Percentiles rank a stretch among this genome's conserved stretches.
Conservation (phyloP, 129 eudicot species). For the Deinandra increscens region DNA sequence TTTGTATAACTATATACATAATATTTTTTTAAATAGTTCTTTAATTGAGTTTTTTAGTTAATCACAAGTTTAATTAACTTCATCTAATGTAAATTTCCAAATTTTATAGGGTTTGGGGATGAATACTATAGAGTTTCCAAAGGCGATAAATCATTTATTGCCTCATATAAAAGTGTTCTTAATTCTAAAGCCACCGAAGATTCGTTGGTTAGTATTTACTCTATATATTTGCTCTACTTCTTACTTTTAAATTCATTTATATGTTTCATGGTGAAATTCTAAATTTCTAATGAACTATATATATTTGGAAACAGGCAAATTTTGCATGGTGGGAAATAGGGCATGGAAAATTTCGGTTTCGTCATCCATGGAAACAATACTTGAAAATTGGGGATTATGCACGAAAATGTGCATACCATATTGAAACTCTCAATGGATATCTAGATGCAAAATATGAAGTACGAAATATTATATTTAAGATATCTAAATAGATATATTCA, state of each 20-base stretch:
- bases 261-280: no score
- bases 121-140: conserved; percentile 39
- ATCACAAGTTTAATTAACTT: not conserved
- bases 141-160: conserved; percentile 37
- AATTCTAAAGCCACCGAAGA: conserved; percentile 59
- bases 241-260: not conserved
- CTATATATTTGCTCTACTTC: not conserved
- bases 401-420: conserved; percentile 69
- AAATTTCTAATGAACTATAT: conserved; percentile 6
- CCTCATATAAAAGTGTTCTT: conserved; percentile 48
- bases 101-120: conserved; percentile 51
- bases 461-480: not conserved
- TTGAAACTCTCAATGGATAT: conserved; percentile 59
- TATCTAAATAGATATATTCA: no score
- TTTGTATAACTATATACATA: conserved; percentile 11
- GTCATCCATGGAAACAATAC: conserved; percentile 79
- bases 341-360: conserved; percentile 52
- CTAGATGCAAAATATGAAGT: conserved; percentile 40
- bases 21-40: not conserved
- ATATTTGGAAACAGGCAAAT: conserved; percentile 50
- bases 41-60: not conserved
- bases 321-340: conserved; percentile 80
- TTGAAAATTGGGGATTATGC: conserved; percentile 45
- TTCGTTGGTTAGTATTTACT: conserved; percentile 43
- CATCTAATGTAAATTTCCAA: conserved; percentile 1